Conservation (phyloP, 306 rosid species). For the Alnus rubra region DNA sequence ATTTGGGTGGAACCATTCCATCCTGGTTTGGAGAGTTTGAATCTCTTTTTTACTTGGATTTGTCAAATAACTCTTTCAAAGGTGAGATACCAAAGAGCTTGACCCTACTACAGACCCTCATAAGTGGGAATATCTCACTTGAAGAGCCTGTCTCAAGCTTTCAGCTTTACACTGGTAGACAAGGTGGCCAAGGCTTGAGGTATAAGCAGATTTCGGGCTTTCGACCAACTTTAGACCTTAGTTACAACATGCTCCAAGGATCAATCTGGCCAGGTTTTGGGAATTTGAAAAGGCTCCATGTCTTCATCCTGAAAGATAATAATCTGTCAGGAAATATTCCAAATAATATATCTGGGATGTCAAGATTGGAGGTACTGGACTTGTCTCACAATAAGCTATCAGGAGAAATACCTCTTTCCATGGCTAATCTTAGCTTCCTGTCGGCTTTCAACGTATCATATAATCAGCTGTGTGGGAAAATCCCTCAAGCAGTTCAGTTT, state of each 20-base stretch:
- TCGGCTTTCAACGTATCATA: constrained; percentile 25
- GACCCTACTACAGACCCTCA: constrained; percentile 7
- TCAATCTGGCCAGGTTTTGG: constrained; percentile 37
- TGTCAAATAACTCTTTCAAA: constrained; percentile 49
- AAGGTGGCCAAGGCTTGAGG: neutral
- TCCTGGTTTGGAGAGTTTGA: constrained; percentile 29
- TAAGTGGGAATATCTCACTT: neutral
- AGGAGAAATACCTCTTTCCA: constrained; percentile 26
- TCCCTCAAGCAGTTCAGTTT: constrained; percentile 32
- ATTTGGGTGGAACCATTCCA: constrained; percentile 34
- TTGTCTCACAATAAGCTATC: constrained; percentile 37
- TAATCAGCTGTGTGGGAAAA: constrained; percentile 25
- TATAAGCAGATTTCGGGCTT: constrained; percentile 24
- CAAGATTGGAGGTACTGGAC: constrained; percentile 24
- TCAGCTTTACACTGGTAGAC: accelerated
- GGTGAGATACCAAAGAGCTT: constrained; percentile 29
- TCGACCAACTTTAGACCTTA: constrained; percentile 18
- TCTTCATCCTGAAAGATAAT: constrained; percentile 19
- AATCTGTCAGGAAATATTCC: constrained; percentile 28
- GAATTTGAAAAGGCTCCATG: constrained; percentile 27
- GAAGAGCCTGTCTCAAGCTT: neutral
- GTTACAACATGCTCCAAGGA: constrained; percentile 22
- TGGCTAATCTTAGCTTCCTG: constrained; percentile 29
- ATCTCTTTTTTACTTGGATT: neutral
- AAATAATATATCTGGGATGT: constrained; percentile 16